Base-by-base conservation (phyloP, 2,329 filamentous ascomycete genomes). In the Aspergillus hortae region DNA sequence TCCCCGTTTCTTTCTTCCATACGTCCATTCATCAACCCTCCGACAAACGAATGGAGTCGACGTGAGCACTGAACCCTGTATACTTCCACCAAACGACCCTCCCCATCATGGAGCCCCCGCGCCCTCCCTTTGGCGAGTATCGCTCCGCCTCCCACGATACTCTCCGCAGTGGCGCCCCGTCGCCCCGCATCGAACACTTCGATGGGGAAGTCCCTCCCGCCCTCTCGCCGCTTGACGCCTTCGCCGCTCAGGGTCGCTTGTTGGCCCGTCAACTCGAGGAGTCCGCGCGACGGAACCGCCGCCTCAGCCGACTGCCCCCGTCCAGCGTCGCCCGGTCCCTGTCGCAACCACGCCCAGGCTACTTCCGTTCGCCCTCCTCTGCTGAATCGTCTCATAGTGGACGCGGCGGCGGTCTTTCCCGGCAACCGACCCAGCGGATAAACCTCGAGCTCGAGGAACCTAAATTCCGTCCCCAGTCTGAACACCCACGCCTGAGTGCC, bases 161-260 rank as follows among this genome's bases (percentile, higher is more conserved):
- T 10, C 65, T 76, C 48, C 76, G 80, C 15, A 79, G 78, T 49
- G 80, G 83, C n/a, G 72, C 86, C 32, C 78, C 80, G 57, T 91
- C 88, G n/a, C 88, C 88, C 40, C 85, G 88, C 56, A 76, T 90
- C 53, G 69, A 73, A 56, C 87, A 91, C 70, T 80, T 89, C 52
- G 87, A 88, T 52, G 89, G 89, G 56, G 89, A 92, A 57, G 57
- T 72, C 1, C 92, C 94, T 17, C 94, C 94, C 4, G 89, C 94
- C 48, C 80, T 97, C 51, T 97, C 94, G 6, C 94, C 94, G 10
- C 82, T 99, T 58, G 94, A 99, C 79, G 92, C 92, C 44, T 95
- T 99, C 68, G 92, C 92, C 19, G 81, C 92, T 56, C 92, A 97
- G 67, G 95, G 92, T 62, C 87, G 92, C 52, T 76, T 95, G 62